Evolutionary conservation across 2,329 filamentous ascomycete genomes (phyloP).

Genomic region (Volutella citrinella): DNA sequence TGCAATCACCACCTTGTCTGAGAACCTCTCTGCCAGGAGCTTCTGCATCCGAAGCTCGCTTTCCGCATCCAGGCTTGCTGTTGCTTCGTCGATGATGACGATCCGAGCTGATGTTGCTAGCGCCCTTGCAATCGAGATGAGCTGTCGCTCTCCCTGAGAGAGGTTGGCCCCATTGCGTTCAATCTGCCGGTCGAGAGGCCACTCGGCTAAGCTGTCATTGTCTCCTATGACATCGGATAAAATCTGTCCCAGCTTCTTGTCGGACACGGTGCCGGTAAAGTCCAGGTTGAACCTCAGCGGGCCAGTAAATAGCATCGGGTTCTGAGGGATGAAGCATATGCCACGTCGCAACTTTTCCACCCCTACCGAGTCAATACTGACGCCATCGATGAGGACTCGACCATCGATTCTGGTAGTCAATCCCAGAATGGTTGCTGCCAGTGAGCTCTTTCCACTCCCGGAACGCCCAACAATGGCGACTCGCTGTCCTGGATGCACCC

Average conservation of each 20-base stretch:
- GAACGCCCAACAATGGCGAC: conserved; percentile 67
- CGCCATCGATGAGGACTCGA: neutral
- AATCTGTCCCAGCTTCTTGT: neutral
- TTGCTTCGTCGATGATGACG: conserved; percentile 75
- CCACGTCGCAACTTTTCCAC: conserved; percentile 47
- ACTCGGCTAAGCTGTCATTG: neutral
- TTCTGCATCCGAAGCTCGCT: conserved; percentile 70
- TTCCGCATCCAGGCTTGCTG: conserved; percentile 67
- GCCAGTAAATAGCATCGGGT: conserved; percentile 58
- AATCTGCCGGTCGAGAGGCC: conserved; percentile 1
- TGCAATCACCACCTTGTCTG: conserved; percentile 63
- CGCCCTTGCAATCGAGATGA: conserved; percentile 69
- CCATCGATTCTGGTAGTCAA: neutral
- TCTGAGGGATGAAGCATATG: conserved; percentile 58
- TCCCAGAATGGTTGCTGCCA: conserved; percentile 42
- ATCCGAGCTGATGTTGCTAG: conserved; percentile 66
- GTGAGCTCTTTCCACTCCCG: conserved; percentile 73
- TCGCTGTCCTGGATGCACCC: conserved; percentile 3
- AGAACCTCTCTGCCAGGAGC: conserved; percentile 63
- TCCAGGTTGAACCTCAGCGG: conserved; percentile 54
- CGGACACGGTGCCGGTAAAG: conserved; percentile 37
- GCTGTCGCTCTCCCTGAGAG: conserved; percentile 64
- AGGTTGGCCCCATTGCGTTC: conserved; percentile 36
- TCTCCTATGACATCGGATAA: neutral
- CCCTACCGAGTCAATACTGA: conserved; percentile 34